These are phyloP conservation scores for Aaosphaeria arxii DNA, from an alignment of 2,329 filamentous ascomycete species.

Conservation along the genomic window DNA sequence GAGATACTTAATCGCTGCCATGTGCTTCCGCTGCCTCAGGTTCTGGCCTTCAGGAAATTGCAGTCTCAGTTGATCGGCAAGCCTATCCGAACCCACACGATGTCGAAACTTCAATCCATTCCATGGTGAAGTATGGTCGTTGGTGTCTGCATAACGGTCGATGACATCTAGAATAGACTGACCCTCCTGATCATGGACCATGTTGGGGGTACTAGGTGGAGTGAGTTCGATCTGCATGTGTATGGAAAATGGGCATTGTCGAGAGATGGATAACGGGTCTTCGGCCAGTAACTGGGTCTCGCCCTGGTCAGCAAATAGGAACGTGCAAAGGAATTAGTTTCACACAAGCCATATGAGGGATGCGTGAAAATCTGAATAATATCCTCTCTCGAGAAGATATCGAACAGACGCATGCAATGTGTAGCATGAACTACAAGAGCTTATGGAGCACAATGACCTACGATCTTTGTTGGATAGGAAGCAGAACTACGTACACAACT, in stretches of 20 bases:
- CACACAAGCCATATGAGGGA: neutral
- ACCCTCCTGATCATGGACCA: neutral
- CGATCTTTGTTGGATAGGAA: too few relatives aligned
- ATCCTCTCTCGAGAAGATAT: too few relatives aligned
- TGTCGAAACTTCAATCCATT: conserved; percentile 18
- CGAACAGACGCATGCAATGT: too few relatives aligned
- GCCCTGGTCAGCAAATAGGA: neutral
- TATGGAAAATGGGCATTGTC: neutral
- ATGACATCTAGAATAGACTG: conserved; percentile 12
- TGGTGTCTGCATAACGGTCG: conserved; percentile 11
- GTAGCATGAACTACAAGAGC: too few relatives aligned
- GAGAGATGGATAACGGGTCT: neutral
- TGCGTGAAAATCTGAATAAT: too few relatives aligned
- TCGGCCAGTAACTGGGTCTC: neutral
- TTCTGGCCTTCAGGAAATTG: conserved; percentile 16
- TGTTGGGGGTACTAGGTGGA: neutral
- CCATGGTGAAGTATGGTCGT: conserved; percentile 24
- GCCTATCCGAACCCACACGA: conserved; percentile 20
- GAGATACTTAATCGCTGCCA: conserved; percentile 26
- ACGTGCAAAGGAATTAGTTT: neutral
- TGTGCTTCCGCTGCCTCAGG: conserved; percentile 22
- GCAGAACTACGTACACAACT: neutral
- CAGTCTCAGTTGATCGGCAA: conserved; percentile 17
- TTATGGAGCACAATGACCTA: too few relatives aligned
- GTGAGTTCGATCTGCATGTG: neutral